Evolutionary conservation across 352 stramenopile species (phyloP).

Genomic region (Peronospora destructor): DNA sequence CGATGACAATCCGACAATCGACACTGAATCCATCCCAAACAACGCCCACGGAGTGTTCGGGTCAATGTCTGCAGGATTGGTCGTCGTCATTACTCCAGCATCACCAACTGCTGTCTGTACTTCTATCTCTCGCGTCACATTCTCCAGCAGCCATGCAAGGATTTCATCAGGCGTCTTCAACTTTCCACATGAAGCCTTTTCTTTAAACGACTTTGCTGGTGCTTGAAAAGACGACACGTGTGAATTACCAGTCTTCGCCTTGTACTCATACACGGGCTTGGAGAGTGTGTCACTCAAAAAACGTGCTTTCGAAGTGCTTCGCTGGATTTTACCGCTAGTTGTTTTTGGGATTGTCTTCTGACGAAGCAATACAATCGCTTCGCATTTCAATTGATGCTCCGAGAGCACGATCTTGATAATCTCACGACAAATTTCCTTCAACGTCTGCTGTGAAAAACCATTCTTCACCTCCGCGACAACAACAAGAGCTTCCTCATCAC

Average conservation of each 20-base stretch:
- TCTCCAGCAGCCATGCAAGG: conserved; percentile 58
- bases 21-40: conserved; percentile 61
- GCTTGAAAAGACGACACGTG: conserved; percentile 3
- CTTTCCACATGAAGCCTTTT: conserved; percentile 20
- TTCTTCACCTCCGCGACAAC: conserved; percentile 74
- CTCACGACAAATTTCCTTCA: conserved; percentile 49
- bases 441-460: conserved; percentile 42
- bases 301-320: conserved; percentile 53
- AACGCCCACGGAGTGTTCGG: conserved; percentile 52
- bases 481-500: conserved; percentile 66
- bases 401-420: conserved; percentile 58
- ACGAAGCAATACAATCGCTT: conserved; percentile 63
- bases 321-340: conserved; percentile 82
- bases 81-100: conserved; percentile 8
- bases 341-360: conserved; percentile 78
- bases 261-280: conserved; percentile 52
- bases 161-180: conserved; percentile 67
- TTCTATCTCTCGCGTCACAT: conserved; percentile 49
- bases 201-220: conserved; percentile 9
- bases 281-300: conserved; percentile 38
- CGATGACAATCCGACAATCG: conserved; percentile 56
- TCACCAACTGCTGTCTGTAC: conserved; percentile 6
- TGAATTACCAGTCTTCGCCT: conserved; percentile 29
- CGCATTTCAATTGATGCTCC: conserved; percentile 67
- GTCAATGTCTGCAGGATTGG: conserved; percentile 33